Conservation (phyloP, 2,329 filamentous ascomycete species). For the Curvularia eragrostidis region DNA sequence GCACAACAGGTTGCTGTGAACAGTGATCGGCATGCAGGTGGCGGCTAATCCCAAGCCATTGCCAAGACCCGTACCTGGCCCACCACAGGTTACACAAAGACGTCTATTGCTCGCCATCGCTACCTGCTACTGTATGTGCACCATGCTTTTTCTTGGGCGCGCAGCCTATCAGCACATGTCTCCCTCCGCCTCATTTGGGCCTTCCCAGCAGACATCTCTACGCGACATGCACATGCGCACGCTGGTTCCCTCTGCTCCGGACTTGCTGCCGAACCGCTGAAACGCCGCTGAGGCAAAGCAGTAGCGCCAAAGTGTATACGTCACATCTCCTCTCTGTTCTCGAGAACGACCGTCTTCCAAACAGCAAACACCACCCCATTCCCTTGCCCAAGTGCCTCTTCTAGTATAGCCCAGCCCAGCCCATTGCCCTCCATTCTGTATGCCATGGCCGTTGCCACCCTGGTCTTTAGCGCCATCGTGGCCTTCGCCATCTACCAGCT, state of each 20-base stretch:
- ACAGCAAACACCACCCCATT: slow-evolving; percentile 3
- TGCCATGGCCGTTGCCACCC: slow-evolving; percentile 22
- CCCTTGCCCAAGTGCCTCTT: not conserved
- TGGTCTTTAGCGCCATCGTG: slow-evolving; percentile 35
- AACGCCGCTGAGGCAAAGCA: slow-evolving; percentile 38
- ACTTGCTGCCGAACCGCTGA: slow-evolving; percentile 26
- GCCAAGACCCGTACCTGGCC: slow-evolving; percentile 6
- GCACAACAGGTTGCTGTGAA: not conserved
- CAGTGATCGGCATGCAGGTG: not conserved
- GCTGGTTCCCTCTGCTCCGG: not conserved
- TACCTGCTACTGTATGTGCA: not conserved
- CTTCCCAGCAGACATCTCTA: not conserved
- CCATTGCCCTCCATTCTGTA: not conserved
- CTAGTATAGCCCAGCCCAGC: not conserved
- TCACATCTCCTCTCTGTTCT: slow-evolving; percentile 27
- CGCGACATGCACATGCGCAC: slow-evolving; percentile 4
- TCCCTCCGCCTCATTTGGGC: not conserved
- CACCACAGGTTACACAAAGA: slow-evolving; percentile 1
- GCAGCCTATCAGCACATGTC: not conserved
- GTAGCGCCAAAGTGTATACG: slow-evolving; percentile 23
- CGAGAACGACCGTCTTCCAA: slow-evolving; percentile 13
- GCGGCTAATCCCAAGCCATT: not conserved
- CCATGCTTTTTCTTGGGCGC: not conserved
- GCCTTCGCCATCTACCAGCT: slow-evolving; percentile 43
- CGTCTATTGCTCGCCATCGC: not conserved